Conservation (phyloP, 139 green algal genomes). For the Tetraselmis chui region DNA sequence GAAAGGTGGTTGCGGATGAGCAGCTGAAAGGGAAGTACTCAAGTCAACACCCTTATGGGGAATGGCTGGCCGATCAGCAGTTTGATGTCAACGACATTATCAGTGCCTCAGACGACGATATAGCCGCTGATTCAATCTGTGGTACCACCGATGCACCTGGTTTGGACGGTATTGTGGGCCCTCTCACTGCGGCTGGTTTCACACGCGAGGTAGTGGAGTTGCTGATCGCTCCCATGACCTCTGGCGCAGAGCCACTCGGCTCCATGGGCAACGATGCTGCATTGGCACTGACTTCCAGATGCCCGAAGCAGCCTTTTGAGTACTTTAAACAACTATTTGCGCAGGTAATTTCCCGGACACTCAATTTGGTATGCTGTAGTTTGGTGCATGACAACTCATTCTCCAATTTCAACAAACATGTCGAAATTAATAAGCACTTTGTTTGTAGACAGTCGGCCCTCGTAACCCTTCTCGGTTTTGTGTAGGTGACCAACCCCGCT, state of each 20-base stretch:
- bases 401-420: neutral
- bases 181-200: constrained; percentile 65
- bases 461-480: neutral
- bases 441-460: neutral
- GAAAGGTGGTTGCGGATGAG: constrained; percentile 71
- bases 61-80: constrained; percentile 72
- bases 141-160: neutral
- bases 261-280: constrained; percentile 95
- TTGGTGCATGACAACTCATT: no score
- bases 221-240: constrained; percentile 87
- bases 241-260: constrained; percentile 78
- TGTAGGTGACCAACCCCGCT: constrained; percentile 90
- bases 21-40: constrained; percentile 69
- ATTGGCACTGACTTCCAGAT: constrained; percentile 70
- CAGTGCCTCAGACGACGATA: neutral
- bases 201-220: constrained; percentile 85
- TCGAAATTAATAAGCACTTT: no score
- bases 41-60: constrained; percentile 61
- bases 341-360: constrained; percentile 52
- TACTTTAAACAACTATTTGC: constrained; percentile 99
- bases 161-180: neutral
- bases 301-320: constrained; percentile 78
- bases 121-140: neutral
- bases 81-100: constrained; percentile 56
- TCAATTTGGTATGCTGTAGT: no score